Conservation (phyloP, 148 eudicot species). For the Amaranthus hypochondriacus region DNA sequence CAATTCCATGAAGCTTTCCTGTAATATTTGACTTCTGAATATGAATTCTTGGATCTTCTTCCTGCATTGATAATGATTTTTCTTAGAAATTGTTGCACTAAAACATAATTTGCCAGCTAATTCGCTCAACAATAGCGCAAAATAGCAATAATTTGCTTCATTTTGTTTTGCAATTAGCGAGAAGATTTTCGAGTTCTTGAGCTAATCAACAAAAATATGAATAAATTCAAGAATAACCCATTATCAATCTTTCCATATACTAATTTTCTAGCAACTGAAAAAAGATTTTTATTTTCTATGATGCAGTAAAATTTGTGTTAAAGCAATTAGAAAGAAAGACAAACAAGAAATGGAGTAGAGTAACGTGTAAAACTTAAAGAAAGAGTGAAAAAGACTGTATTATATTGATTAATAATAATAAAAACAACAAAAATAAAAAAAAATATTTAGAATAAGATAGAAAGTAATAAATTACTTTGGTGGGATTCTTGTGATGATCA, state of each 20-base stretch:
- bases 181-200: no score
- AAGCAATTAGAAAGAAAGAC: neutral
- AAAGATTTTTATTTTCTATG: neutral
- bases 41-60: conserved; percentile 24
- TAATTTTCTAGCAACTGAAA: no score
- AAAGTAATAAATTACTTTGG: conserved; percentile 16
- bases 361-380: conserved; percentile 23
- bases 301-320: neutral
- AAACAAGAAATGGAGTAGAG: conserved; percentile 18
- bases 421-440: neutral
- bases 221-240: no score
- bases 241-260: no score
- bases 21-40: conserved; percentile 6
- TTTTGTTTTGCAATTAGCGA: neutral
- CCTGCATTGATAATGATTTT: conserved; percentile 29
- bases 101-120: neutral
- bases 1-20: conserved; percentile 22
- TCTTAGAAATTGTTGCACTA: neutral
- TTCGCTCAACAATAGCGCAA: neutral
- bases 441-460: neutral
- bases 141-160: neutral
- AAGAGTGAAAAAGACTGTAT: conserved; percentile 5
- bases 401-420: neutral
- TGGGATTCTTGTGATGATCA: conserved; percentile 30
- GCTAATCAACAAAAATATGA: no score